These are phyloP conservation scores for Nigrospora oryzae DNA, from an alignment of 2,329 filamentous ascomycete species.

Conservation along the genomic window DNA sequence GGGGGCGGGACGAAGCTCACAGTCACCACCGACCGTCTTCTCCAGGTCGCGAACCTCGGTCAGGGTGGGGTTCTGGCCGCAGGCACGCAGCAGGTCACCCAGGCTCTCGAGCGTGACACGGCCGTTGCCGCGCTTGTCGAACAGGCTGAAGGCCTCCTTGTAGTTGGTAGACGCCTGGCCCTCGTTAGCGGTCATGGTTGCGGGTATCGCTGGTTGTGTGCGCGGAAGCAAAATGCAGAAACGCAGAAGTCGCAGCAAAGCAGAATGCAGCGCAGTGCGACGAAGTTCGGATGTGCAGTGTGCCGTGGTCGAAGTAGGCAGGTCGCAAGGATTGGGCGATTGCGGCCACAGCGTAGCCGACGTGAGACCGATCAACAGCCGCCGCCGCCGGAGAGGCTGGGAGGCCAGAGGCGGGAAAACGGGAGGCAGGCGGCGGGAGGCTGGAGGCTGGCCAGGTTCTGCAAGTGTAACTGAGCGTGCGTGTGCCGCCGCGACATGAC, in stretches of 20 bases:
- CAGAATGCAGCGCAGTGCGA: neutral
- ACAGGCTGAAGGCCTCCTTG: constrained; percentile 99
- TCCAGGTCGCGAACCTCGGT: constrained; percentile 89
- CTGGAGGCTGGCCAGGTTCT: too few species aligned
- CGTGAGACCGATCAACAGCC: too few species aligned
- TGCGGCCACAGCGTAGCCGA: too few species aligned
- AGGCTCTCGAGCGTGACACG: constrained; percentile 80
- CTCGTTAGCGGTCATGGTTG: constrained; percentile 21
- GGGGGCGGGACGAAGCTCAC: constrained; percentile 47
- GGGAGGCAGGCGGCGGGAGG: too few species aligned
- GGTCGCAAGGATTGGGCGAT: too few species aligned
- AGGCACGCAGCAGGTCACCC: constrained; percentile 90
- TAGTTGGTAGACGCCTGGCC: constrained; percentile 83
- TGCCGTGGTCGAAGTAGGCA: too few species aligned
- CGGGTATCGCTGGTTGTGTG: neutral
- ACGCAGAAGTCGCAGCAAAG: constrained; percentile 4
- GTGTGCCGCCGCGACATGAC: too few species aligned
- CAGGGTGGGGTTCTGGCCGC: constrained; percentile 94
- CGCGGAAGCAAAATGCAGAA: constrained; percentile 1
- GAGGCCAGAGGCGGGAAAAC: too few species aligned
- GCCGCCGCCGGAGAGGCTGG: too few species aligned
- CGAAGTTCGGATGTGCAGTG: neutral
- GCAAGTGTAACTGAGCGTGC: too few species aligned
- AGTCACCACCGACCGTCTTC: constrained; percentile 81
- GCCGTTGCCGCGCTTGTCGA: constrained; percentile 97